Base-by-base conservation (phyloP, 1,139 yeast genomes). In the Hemisphaericaspora subhashii region DNA sequence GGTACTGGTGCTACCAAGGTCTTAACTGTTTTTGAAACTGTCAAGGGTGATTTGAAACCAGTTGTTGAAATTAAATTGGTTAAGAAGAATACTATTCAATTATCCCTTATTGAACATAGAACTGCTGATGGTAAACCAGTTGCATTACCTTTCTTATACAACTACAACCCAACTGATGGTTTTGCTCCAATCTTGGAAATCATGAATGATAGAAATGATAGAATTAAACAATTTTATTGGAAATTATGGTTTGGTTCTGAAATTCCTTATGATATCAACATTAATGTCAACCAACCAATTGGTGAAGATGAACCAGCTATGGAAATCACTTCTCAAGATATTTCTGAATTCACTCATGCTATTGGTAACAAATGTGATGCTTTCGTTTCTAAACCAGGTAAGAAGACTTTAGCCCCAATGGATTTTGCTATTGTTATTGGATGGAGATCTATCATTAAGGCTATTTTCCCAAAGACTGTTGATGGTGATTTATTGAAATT, bases 351-450 rank as follows among this genome's bases (percentile, higher is more conserved):
- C 63, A 90, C 96, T 30, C 97, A 90, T 56, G 97, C 98, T 46
- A 87, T 92, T 62, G 97, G 97, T 56, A 92, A 92, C 79, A 86
- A 86, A 53, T 89, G 96, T 66, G 98, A 90, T 68, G 96, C 95
- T 42, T 92, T 89, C 55, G 96, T 90, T 47, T 77, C 83, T 46
- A 83, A 96, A 72, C 80, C 87, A 39, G 95, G 95, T 52, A 85
- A 86, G 67, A 77, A 75, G 37, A 82, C 89, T 44, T 76, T 81
- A 55, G 98, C 98, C 38, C 99, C 99, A 57, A 92, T 92, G 98
- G 99, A 92, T 73, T 94, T 90, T 60, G 98, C 98, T 39, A 92
- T 92, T 65, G 98, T 94, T 44, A 80, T 90, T 56, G 98, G 98
- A 36, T 92, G 99, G 99, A 86, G 85, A 71, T 95, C 97, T 37